These are phyloP conservation scores for Triticum urartu DNA, from an alignment of 176 grass and related monocot species.

Conservation along the genomic window DNA sequence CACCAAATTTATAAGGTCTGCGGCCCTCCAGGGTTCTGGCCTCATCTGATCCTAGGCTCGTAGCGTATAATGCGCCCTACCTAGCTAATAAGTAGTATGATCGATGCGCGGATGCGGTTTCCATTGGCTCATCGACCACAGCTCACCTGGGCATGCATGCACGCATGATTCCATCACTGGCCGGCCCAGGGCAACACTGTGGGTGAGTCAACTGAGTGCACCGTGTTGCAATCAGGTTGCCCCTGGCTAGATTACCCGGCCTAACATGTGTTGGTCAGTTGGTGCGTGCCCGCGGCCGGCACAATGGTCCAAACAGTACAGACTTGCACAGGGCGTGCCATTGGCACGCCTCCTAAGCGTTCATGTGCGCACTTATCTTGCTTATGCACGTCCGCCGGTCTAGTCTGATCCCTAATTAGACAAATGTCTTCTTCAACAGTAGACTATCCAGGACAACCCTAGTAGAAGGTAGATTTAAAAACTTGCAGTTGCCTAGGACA, in stretches of 20 bases:
- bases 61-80: not conserved
- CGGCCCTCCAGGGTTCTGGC: not conserved
- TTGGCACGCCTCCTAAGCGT: too few species aligned
- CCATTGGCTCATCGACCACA: not conserved
- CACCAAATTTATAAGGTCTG: not conserved
- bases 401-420: too few species aligned
- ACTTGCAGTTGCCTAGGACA: too few species aligned
- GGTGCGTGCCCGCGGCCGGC: not conserved
- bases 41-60: not conserved
- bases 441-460: too few species aligned
- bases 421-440: too few species aligned
- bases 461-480: too few species aligned
- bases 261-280: not conserved
- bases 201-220: not conserved
- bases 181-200: not conserved
- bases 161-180: not conserved
- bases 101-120: not conserved
- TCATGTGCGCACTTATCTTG: too few species aligned
- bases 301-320: not conserved
- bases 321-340: not conserved
- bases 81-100: not conserved
- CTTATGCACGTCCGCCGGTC: too few species aligned
- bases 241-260: not conserved
- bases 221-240: not conserved
- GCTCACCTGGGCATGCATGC: not conserved